A percentile compares a stretch with the other conserved stretches of the same genome.
These are phyloP conservation scores for Chlorella sorokiniana DNA, from an alignment of 139 green algal genomes.

Conservation along the genomic window DNA sequence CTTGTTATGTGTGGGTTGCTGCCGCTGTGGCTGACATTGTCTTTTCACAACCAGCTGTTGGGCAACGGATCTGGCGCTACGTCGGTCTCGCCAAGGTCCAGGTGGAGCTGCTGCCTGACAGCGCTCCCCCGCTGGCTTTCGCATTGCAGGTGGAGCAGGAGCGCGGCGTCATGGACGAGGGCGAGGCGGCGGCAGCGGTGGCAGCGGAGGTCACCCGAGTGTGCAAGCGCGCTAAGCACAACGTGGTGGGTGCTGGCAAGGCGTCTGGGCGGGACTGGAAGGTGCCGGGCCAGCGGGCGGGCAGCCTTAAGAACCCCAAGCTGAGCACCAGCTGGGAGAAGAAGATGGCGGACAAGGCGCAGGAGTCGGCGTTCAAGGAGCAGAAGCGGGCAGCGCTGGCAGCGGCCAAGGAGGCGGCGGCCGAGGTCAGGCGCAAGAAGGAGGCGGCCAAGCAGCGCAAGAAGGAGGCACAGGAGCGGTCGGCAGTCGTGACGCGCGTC, in stretches of 20 bases:
- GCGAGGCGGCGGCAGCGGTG: slow-evolving; percentile 5
- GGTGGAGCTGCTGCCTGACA: not conserved
- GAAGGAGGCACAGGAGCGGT: slow-evolving; percentile 51
- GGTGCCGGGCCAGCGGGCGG: slow-evolving; percentile 35
- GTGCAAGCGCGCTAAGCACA: slow-evolving; percentile 48
- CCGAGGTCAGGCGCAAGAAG: slow-evolving; percentile 36
- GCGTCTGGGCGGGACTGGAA: slow-evolving; percentile 60
- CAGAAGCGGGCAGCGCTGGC: slow-evolving; percentile 42
- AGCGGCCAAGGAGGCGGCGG: slow-evolving; percentile 34
- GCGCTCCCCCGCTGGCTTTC: not conserved
- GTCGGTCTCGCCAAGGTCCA: not conserved
- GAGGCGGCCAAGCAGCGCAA: slow-evolving; percentile 54
- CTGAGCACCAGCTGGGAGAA: slow-evolving; percentile 62
- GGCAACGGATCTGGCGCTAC: too few species aligned
- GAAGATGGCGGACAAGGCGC: slow-evolving; percentile 65
- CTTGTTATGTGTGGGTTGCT: not conserved
- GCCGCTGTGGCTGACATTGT: not conserved
- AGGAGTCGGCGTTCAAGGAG: slow-evolving; percentile 37
- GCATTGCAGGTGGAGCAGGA: slow-evolving; percentile 33
- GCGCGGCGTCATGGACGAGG: slow-evolving; percentile 23
- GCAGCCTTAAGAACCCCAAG: slow-evolving; percentile 34
- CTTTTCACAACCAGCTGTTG: not conserved
- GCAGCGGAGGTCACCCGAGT: not conserved
- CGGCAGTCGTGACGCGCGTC: slow-evolving; percentile 41
- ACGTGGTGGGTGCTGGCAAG: slow-evolving; percentile 47